These are phyloP conservation scores for Esteya vermicola DNA, from an alignment of 2,329 filamentous ascomycete genomes.

Conservation along the genomic window DNA sequence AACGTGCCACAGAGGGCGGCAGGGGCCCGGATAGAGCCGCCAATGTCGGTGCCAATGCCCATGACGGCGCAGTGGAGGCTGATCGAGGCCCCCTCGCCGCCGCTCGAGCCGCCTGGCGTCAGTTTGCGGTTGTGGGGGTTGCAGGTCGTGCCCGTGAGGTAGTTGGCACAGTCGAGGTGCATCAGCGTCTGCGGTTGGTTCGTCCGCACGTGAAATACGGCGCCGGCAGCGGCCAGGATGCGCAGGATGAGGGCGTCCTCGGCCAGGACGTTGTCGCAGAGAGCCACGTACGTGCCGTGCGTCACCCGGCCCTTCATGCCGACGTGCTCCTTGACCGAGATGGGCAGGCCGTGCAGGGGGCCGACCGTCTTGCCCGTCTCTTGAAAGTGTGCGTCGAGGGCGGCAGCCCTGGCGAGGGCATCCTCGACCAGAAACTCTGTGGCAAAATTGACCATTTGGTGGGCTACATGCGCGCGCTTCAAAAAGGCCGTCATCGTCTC, in stretches of 20 bases:
- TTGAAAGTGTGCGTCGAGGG: conserved; percentile 17
- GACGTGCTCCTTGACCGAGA: conserved; percentile 21
- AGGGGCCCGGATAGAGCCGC: conserved; percentile 12
- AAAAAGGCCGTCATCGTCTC: neutral
- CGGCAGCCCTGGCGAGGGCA: conserved; percentile 16
- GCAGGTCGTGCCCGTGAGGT: conserved; percentile 18
- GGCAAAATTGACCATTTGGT: neutral
- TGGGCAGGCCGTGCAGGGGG: conserved; percentile 27
- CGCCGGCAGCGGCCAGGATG: conserved; percentile 14
- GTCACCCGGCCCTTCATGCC: conserved; percentile 14
- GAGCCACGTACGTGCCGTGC: neutral
- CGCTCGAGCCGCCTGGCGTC: conserved; percentile 19
- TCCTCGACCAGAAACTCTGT: conserved; percentile 23
- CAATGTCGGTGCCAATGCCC: conserved; percentile 32
- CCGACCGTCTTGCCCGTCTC: conserved; percentile 16
- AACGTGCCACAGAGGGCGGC: conserved; percentile 17
- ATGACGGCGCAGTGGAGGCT: conserved; percentile 16
- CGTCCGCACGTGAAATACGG: conserved; percentile 13
- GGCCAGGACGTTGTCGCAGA: neutral
- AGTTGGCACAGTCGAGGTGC: conserved; percentile 16
- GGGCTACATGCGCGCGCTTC: neutral
- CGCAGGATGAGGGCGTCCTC: conserved; percentile 6
- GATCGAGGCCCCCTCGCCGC: conserved; percentile 21
- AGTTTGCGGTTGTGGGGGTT: conserved; percentile 20
- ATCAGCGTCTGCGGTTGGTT: conserved; percentile 13